Evolutionary conservation across 805 yeast genomes (phyloP), one percentile per base, ranked within the genome.

Genomic region (Ogataea paraovalis): DNA sequence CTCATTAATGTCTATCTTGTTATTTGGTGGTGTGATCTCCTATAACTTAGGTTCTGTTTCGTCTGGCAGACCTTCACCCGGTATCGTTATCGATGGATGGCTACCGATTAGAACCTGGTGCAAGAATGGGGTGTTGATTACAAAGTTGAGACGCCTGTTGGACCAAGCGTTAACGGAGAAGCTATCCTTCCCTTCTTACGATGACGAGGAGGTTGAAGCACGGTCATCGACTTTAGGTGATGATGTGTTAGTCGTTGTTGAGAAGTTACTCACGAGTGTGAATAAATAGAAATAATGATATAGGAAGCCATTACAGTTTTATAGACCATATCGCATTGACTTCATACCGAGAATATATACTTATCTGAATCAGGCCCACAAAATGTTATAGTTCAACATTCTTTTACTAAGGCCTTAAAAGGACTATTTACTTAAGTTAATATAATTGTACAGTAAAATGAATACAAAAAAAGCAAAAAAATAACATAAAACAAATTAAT

Each of bases 31-130:
- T 5, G 76, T 78, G 0, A 74, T 86, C 18, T 65, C 72, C 36
- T 85, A 82, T 60, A 87, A 85, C 55, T 54, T 82, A 42, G 61
- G 71, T 10, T 59, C 67, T 7, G 53, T 69, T 10, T 51, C 64
- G 28, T 63, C 74, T 0, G 69, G 76, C 1, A 74, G 70, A 37
- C 74, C 82, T 4, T 78, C 90, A 0, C 95, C 96, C 0, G 97
- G 97, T 20, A 78, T 94, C 32, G 81, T 89, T 8, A 69, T 92
- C 46, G 96, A 88, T 55, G 75, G 76, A n/a, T 91, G 98, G 97
- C 67, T 88, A 30, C 95, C 97, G 0, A 75, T 92, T 12, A 74
- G 87, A 51, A 88, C 97, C 1, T 92, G 97, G 97, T 85, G 96
- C 53, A 87, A 94, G 54, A 88, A 91, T 58, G 98, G 91, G 1